Evolutionary conservation across 2,329 filamentous ascomycete genomes (phyloP).

Genomic region (Didymella glomerata): DNA sequence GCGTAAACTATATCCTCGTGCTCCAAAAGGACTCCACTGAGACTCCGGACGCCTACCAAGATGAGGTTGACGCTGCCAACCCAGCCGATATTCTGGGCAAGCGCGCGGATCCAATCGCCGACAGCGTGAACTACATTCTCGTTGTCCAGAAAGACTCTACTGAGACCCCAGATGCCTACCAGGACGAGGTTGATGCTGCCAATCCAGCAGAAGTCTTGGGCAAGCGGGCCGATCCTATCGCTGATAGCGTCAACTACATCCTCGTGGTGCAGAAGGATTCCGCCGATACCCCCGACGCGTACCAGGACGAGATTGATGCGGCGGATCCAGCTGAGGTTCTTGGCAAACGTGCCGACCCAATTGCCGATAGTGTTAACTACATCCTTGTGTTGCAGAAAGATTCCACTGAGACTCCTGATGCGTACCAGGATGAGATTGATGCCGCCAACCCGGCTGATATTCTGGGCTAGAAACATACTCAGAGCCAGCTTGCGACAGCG

Average conservation of each 20-base stretch:
- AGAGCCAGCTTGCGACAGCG: too few relatives aligned
- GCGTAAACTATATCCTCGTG: background rate
- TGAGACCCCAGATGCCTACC: background rate
- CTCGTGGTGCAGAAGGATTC: background rate
- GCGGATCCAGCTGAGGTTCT: background rate
- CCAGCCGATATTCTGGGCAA: background rate
- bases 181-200: background rate
- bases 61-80: background rate
- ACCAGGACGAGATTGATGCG: background rate
- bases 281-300: background rate
- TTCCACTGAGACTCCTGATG: background rate
- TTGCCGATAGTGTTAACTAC: background rate
- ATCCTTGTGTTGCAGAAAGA: background rate
- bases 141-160: background rate
- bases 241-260: background rate
- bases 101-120: background rate
- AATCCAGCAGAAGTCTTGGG: background rate
- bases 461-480: background rate
- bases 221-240: background rate
- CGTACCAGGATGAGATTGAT: background rate
- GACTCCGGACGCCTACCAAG: background rate
- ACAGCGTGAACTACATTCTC: slow-evolving; percentile 1
- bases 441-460: background rate
- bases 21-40: background rate
- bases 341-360: background rate